phyloP scores from a whole-genome alignment of 2,329 filamentous ascomycete species.

The Fusarium ambrosium region DNA sequence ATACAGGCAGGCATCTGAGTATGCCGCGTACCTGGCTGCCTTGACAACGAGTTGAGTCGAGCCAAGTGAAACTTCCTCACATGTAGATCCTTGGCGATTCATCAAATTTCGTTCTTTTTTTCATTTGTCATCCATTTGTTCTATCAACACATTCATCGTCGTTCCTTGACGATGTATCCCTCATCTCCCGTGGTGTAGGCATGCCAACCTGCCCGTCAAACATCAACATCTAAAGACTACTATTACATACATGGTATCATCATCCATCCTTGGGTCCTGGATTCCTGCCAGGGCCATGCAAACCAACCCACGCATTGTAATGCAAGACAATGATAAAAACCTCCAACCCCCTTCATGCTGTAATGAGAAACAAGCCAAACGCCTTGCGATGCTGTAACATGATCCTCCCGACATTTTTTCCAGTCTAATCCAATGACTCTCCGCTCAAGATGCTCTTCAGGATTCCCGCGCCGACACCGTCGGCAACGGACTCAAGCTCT shows the following conservation, averaged over 20 bases:
- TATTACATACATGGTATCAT: conserved; percentile 39
- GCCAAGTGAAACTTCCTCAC: not conserved
- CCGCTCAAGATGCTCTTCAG: conserved; percentile 73
- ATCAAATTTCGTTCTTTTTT: not conserved
- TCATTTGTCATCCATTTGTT: conserved; percentile 19
- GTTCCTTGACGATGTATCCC: conserved; percentile 6
- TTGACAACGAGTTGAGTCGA: not conserved
- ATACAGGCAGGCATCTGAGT: not conserved
- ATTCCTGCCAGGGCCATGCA: conserved; percentile 16
- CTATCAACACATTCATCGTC: conserved; percentile 9
- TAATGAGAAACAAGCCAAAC: conserved; percentile 27
- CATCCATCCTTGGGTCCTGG: conserved; percentile 23
- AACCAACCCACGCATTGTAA: conserved; percentile 34
- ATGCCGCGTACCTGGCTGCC: not conserved
- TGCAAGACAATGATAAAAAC: conserved; percentile 21
- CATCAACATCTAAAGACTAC: conserved; percentile 18
- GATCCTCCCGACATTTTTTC: conserved; percentile 18
- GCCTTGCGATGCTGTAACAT: conserved; percentile 40
- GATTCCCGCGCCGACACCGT: conserved; percentile 72
- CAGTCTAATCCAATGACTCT: conserved; percentile 66
- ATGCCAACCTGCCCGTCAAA: conserved; percentile 2
- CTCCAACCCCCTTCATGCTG: conserved; percentile 6
- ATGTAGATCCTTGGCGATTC: not conserved
- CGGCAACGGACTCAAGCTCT: conserved; percentile 80
- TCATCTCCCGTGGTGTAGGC: not conserved